Evolutionary conservation across 2,329 filamentous ascomycete species (phyloP).

Genomic region (Botryotinia globosa): DNA sequence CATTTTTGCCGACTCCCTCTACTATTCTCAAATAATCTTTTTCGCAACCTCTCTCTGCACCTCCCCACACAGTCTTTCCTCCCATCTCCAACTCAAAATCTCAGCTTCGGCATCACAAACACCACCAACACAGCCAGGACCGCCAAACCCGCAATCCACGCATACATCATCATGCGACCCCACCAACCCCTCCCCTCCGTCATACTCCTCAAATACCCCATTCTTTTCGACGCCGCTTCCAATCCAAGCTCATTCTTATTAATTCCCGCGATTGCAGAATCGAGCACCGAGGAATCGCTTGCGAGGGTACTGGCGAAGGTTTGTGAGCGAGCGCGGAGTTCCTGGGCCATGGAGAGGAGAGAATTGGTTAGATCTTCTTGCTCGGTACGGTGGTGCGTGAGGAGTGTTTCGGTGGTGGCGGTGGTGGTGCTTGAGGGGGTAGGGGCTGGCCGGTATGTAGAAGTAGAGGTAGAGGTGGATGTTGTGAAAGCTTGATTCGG

Average conservation of each 20-base stretch:
- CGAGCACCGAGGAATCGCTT: slow-evolving; percentile 66
- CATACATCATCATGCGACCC: slow-evolving; percentile 75
- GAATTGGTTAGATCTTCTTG: slow-evolving; percentile 80
- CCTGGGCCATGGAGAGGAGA: slow-evolving; percentile 74
- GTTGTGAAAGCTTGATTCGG: slow-evolving; percentile 28
- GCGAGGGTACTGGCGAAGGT: slow-evolving; percentile 71
- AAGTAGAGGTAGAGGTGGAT: slow-evolving; percentile 41
- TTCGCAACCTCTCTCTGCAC: not conserved
- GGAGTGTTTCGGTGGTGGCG: slow-evolving; percentile 64
- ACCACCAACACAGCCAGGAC: slow-evolving; percentile 78
- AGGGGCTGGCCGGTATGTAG: slow-evolving; percentile 4
- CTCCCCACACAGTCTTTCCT: not conserved
- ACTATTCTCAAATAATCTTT: not conserved
- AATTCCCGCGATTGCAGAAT: slow-evolving; percentile 69
- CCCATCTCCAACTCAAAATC: slow-evolving; percentile 55
- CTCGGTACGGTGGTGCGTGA: slow-evolving; percentile 74
- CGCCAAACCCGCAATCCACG: slow-evolving; percentile 79
- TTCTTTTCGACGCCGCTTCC: slow-evolving; percentile 70
- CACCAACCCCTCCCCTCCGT: slow-evolving; percentile 87
- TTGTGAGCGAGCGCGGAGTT: slow-evolving; percentile 72
- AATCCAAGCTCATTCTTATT: slow-evolving; percentile 74
- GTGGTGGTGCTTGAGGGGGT: slow-evolving; percentile 48
- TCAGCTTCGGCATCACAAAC: slow-evolving; percentile 81
- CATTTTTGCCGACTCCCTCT: not conserved
- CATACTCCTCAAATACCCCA: slow-evolving; percentile 75